Evolutionary conservation across 139 green algal species (phyloP), one percentile per base, ranked within the genome.

Genomic region (Gonium pectorale): DNA sequence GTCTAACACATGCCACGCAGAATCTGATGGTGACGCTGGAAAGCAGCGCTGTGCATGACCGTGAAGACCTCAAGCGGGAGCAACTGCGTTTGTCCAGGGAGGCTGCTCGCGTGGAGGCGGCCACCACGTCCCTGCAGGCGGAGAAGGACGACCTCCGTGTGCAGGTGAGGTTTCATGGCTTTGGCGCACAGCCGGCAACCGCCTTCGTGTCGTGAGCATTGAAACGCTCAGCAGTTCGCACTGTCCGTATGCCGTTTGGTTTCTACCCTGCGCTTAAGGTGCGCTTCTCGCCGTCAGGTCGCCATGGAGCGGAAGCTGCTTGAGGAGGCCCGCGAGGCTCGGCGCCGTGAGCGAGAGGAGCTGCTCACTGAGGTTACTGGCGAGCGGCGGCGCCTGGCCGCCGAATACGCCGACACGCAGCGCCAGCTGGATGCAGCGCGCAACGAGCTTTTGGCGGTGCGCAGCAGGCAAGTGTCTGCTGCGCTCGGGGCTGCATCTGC

Each of bases 41-140:
- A 72, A 77, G 41, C 37, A 79, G 52, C 31, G 80, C 67, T 35
- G 80, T 79, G 44, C 67, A 86, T 52, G 80, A 86, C 68, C 64
- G 86, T 27, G 88, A 89, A 80, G 89, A 90, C 64, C 70, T 92
- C 11, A 86, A 81, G 73, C 68, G 86, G 2, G 89, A 92, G 86
- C 80, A 87, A 64, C 74, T 70, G 62, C 81, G 89, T 13, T 85
- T 92, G 24, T 72, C 52, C 2, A 43, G 81, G 1, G 89, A 92
- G 86, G 62, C 85, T 17, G 81, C 86, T 35, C 89, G 89, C 41
- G 83, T 92, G n/a, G 89, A 92, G 46, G 89, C 89, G 27, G 59
- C 88, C 11, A 85, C 89, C 40, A 62, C 67, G 26, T 80, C 85
- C 0, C 43, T 92, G 49, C 51, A n/a, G n/a, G n/a, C n/a, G n/a